Evolutionary conservation across 768 basidiomycete species (phyloP).

Genomic region (Macrocybe gigantea): DNA sequence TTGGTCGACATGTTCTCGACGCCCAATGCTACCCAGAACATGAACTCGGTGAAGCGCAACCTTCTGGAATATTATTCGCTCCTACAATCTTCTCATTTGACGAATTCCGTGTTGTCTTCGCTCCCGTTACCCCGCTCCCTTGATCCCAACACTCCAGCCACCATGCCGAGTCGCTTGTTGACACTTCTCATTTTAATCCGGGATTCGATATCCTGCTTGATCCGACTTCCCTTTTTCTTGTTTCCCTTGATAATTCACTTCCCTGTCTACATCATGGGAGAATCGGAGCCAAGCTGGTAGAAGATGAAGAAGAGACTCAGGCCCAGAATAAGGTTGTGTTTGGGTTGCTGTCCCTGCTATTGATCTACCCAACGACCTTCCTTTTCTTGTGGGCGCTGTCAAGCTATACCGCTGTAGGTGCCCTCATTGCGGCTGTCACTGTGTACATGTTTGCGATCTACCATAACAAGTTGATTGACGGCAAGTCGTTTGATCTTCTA

Average conservation of each 20-base stretch:
- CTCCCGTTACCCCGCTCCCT: conserved; percentile 81
- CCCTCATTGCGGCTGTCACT: conserved; percentile 57
- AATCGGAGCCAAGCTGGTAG: conserved; percentile 64
- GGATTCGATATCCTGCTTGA: conserved; percentile 64
- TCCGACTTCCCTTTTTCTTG: conserved; percentile 85
- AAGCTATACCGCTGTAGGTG: conserved; percentile 69
- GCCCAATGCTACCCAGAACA: conserved; percentile 52
- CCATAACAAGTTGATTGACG: conserved; percentile 82
- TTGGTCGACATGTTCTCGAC: conserved; percentile 86
- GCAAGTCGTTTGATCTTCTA: conserved; percentile 35
- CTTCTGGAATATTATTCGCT: conserved; percentile 88
- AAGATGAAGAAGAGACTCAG: conserved; percentile 90
- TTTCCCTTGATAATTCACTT: conserved; percentile 78
- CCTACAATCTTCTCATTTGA: conserved; percentile 73
- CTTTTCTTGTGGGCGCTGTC: conserved; percentile 82
- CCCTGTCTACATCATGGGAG: conserved; percentile 82
- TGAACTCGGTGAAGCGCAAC: conserved; percentile 55
- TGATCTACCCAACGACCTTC: conserved; percentile 82
- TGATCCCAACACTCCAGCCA: conserved; percentile 69
- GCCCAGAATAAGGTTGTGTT: conserved; percentile 97
- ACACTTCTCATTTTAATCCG: conserved; percentile 76
- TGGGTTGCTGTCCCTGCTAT: conserved; percentile 66
- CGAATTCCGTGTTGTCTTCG: conserved; percentile 78
- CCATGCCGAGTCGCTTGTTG: conserved; percentile 77
- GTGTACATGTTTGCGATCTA: conserved; percentile 81